Conservation (phyloP, 116 monocot genomes). For the Thalassia testudinum region DNA sequence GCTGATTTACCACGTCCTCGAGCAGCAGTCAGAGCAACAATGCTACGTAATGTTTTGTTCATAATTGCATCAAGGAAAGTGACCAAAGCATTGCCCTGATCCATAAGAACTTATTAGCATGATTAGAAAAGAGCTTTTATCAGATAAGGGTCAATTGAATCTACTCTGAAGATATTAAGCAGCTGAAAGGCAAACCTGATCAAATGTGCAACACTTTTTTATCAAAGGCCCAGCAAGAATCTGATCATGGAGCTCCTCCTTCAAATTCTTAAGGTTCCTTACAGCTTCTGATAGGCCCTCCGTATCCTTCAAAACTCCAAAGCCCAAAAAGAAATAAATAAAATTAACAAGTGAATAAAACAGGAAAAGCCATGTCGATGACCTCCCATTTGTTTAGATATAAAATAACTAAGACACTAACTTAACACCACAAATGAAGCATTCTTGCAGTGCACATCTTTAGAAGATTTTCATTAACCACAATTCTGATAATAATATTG, state of each 20-base stretch:
- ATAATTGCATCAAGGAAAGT: conserved; percentile 78
- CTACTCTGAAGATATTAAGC: no score
- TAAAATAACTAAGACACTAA: no score
- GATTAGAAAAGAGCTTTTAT: no score
- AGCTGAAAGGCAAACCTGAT: conserved; percentile 35
- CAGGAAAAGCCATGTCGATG: no score
- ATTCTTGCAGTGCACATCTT: no score
- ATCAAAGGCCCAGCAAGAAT: conserved; percentile 80
- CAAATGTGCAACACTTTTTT: conserved; percentile 82
- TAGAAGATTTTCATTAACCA: no score
- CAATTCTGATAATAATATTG: no score
- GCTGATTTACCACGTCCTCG: conserved; percentile 98
- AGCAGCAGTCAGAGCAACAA: conserved; percentile 79
- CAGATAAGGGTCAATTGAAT: no score
- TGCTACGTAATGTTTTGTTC: conserved; percentile 74
- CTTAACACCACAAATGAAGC: no score
- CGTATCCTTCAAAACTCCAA: conserved; percentile 32
- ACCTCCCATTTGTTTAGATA: no score
- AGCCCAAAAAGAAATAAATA: not conserved
- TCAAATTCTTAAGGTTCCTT: conserved; percentile 59
- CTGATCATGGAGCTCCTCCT: conserved; percentile 75
- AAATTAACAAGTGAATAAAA: no score
- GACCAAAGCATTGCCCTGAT: conserved; percentile 73
- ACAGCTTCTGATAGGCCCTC: conserved; percentile 75
- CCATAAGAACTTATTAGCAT: no score